phyloP scores from a whole-genome alignment of 2,329 filamentous ascomycete species.

The Aspergillus proliferans region DNA sequence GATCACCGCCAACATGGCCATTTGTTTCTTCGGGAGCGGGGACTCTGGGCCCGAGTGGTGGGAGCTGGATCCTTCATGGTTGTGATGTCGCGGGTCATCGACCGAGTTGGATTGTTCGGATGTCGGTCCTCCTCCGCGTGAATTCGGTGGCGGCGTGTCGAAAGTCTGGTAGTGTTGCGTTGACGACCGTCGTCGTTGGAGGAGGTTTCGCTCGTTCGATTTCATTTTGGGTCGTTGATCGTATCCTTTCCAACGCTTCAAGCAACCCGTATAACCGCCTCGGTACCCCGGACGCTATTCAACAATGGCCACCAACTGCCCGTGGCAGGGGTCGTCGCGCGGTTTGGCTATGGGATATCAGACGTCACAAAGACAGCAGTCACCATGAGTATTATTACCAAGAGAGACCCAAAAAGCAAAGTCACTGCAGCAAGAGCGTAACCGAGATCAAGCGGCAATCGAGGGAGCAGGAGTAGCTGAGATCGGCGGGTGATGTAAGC shows the following conservation, averaged over 20 bases:
- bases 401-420: too few species aligned
- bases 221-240: conserved; percentile 19
- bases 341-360: background rate
- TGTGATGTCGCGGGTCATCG: conserved; percentile 20
- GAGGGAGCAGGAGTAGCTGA: conserved; percentile 4
- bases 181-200: conserved; percentile 37
- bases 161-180: conserved; percentile 46
- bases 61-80: conserved; percentile 17
- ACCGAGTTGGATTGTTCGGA: conserved; percentile 37
- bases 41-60: conserved; percentile 39
- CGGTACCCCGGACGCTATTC: too few species aligned
- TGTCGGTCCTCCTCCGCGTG: conserved; percentile 38
- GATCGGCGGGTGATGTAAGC: conserved; percentile 16
- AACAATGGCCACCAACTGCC: too few species aligned
- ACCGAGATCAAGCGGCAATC: background rate
- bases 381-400: too few species aligned
- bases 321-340: background rate
- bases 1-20: conserved; percentile 77
- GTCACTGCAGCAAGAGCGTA: too few species aligned
- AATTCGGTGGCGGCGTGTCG: conserved; percentile 42
- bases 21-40: conserved; percentile 75
- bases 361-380: too few species aligned
- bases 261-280: background rate
- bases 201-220: conserved; percentile 21
- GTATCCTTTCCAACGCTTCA: background rate